A percentile compares a stretch with the other conserved stretches of the same genome.
Conservation (phyloP, 208 protist genomes). For the Acanthamoeba rhysodes region DNA sequence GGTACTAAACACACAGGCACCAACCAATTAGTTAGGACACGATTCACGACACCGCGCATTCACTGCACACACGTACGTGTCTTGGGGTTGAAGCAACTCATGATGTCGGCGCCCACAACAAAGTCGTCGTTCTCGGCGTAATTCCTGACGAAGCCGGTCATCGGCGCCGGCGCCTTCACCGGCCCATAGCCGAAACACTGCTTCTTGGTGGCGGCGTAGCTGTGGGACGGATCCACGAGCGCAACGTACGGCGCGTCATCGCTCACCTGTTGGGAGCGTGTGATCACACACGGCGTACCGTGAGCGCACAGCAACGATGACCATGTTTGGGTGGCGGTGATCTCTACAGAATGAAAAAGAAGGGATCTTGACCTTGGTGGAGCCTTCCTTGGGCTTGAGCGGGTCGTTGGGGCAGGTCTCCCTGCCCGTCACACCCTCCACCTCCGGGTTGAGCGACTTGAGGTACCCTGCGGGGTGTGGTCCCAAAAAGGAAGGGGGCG, state of each 20-base stretch:
- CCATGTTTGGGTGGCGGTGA: not conserved
- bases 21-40: not conserved
- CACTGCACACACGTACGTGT: not conserved
- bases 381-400: not conserved
- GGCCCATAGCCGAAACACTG: slow-evolving; percentile 18
- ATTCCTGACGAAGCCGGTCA: slow-evolving; percentile 60
- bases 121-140: slow-evolving; percentile 13
- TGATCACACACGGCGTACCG: not conserved
- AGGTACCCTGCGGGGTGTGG: no score
- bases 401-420: slow-evolving; percentile 37
- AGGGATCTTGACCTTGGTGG: not conserved
- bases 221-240: slow-evolving; percentile 14
- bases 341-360: not conserved
- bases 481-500: not conserved
- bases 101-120: slow-evolving; percentile 32
- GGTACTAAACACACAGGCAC: not conserved
- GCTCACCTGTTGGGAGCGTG: not conserved
- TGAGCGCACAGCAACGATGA: not conserved
- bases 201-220: slow-evolving; percentile 22
- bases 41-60: no score
- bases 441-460: slow-evolving; percentile 26
- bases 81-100: slow-evolving; percentile 21
- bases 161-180: slow-evolving; percentile 40
- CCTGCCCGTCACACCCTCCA: slow-evolving; percentile 4
- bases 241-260: slow-evolving; percentile 8